Base-by-base conservation (phyloP, 2,329 filamentous ascomycete genomes). In the Venturia aucupariae region DNA sequence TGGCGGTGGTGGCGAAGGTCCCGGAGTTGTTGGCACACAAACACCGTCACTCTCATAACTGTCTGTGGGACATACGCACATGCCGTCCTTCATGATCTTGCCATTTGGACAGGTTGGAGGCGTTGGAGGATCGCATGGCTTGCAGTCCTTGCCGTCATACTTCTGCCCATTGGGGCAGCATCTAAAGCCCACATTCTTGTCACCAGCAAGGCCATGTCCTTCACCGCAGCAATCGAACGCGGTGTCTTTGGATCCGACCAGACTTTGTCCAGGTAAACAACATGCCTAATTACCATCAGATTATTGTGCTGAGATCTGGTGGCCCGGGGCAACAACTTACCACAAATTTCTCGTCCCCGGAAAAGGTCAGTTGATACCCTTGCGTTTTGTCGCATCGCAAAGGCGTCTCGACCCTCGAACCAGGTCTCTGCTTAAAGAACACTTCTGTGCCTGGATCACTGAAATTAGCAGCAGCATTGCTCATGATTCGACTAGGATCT, bases 111-210 rank as follows among this genome's bases (percentile, higher is more conserved):
- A 62, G 13, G 7, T 4, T 32, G 60, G 60, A 6, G 60, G 60
- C 38, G 17, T 32, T 22, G 55, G 55, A 27, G 35, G n/a, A 19
- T 32, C 4, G 32, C 59, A 61, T 19, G 38, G n/a, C n/a, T 62
- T 62, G 42, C 60, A 62, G 10, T 11, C 13, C 13, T 27, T 51
- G 42, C 60, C 60, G 19, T 62, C 60, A 62, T 46, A 62, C 13
- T 46, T 62, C 24, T 62, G 60, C 2, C 60, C 60, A 22, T 22
- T 62, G 6, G 60, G 60, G 48, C 60, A 62, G 42, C 60, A 62
- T 46, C 3, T 38, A 32, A 46, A 62, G 22, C 60, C 60, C 4
- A 62, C 42, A 51, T 1, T 11, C 24, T 42, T 48, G n/a, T 46
- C 39, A 15, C 60, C 60, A 22, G 60, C 41, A 38, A 62, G 38